These are phyloP conservation scores for Pseudomicrostroma phylloplanum DNA, from an alignment of 1,284 basidiomycete genomes.

Conservation along the genomic window DNA sequence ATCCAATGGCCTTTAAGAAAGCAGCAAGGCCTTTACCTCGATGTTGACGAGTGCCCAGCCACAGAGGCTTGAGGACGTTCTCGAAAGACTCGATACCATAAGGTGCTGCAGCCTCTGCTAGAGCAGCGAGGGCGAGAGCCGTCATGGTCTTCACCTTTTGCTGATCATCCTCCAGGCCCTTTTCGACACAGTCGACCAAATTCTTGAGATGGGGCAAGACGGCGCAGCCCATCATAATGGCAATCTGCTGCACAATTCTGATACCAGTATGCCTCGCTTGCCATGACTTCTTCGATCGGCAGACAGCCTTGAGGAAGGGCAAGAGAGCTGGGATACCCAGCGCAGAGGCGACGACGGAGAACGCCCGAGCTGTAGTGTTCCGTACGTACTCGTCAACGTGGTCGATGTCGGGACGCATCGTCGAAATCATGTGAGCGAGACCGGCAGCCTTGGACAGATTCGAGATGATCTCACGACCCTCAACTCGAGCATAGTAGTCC, in stretches of 20 bases:
- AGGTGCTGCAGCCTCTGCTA: conserved; percentile 93
- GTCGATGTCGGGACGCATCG: conserved; percentile 99
- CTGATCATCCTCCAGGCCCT: conserved; percentile 93
- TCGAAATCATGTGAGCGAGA: conserved; percentile 99
- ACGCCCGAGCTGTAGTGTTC: conserved; percentile 96
- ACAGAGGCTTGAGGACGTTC: conserved; percentile 92
- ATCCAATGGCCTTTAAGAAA: conserved; percentile 97
- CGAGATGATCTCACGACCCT: conserved; percentile 98
- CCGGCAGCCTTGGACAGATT: conserved; percentile 98
- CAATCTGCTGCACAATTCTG: conserved; percentile 98
- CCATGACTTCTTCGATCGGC: conserved; percentile 98
- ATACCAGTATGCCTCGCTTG: conserved; percentile 98
- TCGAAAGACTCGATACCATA: conserved; percentile 99
- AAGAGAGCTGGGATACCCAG: conserved; percentile 94
- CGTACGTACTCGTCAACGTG: conserved; percentile 99
- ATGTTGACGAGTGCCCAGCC: conserved; percentile 95
- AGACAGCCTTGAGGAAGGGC: conserved; percentile 96
- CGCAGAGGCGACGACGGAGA: conserved; percentile 97
- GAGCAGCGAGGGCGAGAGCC: conserved; percentile 85
- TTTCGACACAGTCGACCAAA: conserved; percentile 90
- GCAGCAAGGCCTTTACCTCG: conserved; percentile 96
- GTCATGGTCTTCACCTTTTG: conserved; percentile 99
- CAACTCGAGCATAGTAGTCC: conserved; percentile 98
- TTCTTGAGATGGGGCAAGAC: conserved; percentile 94
- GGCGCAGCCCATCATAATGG: conserved; percentile 99